Evolutionary conservation across 495 filamentous ascomycete genomes (phyloP).

Genomic region (Penicillium psychrofluorescens): DNA sequence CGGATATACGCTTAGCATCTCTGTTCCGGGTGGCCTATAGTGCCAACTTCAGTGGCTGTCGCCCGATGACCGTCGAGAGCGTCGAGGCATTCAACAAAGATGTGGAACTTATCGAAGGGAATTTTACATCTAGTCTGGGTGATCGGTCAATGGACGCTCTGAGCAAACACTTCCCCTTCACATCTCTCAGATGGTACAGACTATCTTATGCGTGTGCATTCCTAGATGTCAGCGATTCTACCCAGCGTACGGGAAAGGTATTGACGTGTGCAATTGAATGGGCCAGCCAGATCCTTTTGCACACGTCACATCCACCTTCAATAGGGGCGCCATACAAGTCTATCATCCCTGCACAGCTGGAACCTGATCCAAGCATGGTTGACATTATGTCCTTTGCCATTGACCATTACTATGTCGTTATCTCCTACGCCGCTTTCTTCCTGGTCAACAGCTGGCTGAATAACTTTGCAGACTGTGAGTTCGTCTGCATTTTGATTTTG

Average conservation of each 20-base stretch:
- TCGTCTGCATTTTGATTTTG: background rate
- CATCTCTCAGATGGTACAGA: background rate
- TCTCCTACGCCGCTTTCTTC: background rate
- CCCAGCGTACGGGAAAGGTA: background rate
- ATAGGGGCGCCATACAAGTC: too few relatives aligned
- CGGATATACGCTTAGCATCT: background rate
- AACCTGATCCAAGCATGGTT: background rate
- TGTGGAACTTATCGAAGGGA: slow-evolving; percentile 1
- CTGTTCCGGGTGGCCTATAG: background rate
- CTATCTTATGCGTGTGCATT: slow-evolving; percentile 1
- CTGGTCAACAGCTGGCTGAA: slow-evolving; percentile 2
- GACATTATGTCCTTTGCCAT: slow-evolving; percentile 1
- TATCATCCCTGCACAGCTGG: background rate
- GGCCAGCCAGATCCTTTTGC: slow-evolving; percentile 1
- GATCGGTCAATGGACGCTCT: background rate
- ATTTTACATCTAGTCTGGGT: background rate
- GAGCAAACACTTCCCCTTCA: slow-evolving; percentile 1
- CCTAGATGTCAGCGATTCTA: background rate
- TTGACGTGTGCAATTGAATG: slow-evolving; percentile 3
- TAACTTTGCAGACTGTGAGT: slow-evolving; percentile 1
- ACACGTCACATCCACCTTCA: background rate
- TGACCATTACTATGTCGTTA: slow-evolving; percentile 3
- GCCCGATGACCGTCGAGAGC: slow-evolving; percentile 63
- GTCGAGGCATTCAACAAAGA: slow-evolving; percentile 89
- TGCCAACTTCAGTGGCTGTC: background rate